Conservation (phyloP, 1,139 yeast genomes). For the Pichia sp. region DNA sequence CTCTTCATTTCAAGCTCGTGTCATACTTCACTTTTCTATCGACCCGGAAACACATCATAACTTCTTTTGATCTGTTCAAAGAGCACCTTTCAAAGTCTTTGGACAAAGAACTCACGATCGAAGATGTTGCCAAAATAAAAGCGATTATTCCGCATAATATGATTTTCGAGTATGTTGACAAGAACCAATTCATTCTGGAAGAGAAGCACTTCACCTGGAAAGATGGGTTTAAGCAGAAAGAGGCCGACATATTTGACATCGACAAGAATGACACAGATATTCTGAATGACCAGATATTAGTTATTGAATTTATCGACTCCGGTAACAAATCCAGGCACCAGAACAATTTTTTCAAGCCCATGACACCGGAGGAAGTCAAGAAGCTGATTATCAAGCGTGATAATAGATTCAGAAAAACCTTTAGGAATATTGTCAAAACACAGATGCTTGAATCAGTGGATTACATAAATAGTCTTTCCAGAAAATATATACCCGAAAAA, state of each 20-base stretch:
- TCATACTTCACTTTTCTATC: slow-evolving; percentile 55
- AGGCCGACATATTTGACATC: slow-evolving; percentile 45
- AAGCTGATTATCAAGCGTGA: slow-evolving; percentile 59
- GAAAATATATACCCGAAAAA: slow-evolving; percentile 44
- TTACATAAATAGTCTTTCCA: slow-evolving; percentile 35
- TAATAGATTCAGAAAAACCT: slow-evolving; percentile 44
- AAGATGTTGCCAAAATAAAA: slow-evolving; percentile 62
- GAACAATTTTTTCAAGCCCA: slow-evolving; percentile 5
- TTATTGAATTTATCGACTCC: slow-evolving; percentile 71
- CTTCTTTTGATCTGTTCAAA: slow-evolving; percentile 48
- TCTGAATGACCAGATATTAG: slow-evolving; percentile 45
- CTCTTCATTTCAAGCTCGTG: slow-evolving; percentile 44
- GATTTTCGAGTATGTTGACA: slow-evolving; percentile 69
- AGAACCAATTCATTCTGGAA: slow-evolving; percentile 53
- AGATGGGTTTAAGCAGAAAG: slow-evolving; percentile 44
- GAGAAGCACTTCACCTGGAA: slow-evolving; percentile 43
- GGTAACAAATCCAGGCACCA: slow-evolving; percentile 10
- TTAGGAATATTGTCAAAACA: slow-evolving; percentile 37
- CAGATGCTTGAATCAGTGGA: slow-evolving; percentile 34
- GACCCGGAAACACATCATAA: slow-evolving; percentile 49
- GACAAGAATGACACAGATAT: slow-evolving; percentile 35
- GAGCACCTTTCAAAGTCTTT: slow-evolving; percentile 45
- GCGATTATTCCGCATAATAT: slow-evolving; percentile 66
- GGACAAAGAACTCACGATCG: slow-evolving; percentile 34
- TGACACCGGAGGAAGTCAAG: slow-evolving; percentile 46